Evolutionary conservation across 2,329 filamentous ascomycete species (phyloP).

Genomic region (Botrytis pseudocinerea): DNA sequence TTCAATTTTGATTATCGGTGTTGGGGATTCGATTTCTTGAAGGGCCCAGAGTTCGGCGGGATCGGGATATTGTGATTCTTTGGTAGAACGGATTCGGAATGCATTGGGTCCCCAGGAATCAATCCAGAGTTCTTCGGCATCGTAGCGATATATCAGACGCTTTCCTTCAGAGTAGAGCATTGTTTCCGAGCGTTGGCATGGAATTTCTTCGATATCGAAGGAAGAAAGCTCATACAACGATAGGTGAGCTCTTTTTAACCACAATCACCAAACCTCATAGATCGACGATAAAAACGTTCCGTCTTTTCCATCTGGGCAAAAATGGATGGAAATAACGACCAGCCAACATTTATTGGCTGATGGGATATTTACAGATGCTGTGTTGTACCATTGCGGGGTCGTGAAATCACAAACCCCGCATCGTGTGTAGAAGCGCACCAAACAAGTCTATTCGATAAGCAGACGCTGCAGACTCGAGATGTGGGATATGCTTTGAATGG

Average conservation of each 20-base stretch:
- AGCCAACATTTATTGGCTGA: neutral
- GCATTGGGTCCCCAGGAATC: constrained; percentile 52
- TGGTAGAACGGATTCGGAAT: constrained; percentile 50
- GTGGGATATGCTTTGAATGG: neutral
- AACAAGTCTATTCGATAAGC: neutral
- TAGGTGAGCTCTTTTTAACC: neutral
- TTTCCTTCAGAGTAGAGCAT: constrained; percentile 36
- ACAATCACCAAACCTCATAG: neutral
- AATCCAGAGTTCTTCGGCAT: constrained; percentile 51
- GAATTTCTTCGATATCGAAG: neutral
- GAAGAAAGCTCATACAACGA: neutral
- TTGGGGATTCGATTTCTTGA: neutral
- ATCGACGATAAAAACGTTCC: too few species aligned
- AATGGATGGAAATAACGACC: neutral
- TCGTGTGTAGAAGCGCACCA: constrained; percentile 14
- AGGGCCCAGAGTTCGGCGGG: constrained; percentile 47
- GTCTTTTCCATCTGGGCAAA: neutral
- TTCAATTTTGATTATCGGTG: constrained; percentile 14
- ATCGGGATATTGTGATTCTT: constrained; percentile 42
- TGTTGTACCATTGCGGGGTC: constrained; percentile 8
- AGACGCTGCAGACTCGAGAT: neutral
- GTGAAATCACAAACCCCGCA: constrained; percentile 9
- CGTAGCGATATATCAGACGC: constrained; percentile 40
- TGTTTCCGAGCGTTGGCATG: neutral
- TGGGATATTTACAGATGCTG: neutral